A percentile compares a stretch with the other conserved stretches of the same genome.
Evolutionary conservation across 495 filamentous ascomycete genomes (phyloP).

Genomic region (Rhizodiscina lignyota): DNA sequence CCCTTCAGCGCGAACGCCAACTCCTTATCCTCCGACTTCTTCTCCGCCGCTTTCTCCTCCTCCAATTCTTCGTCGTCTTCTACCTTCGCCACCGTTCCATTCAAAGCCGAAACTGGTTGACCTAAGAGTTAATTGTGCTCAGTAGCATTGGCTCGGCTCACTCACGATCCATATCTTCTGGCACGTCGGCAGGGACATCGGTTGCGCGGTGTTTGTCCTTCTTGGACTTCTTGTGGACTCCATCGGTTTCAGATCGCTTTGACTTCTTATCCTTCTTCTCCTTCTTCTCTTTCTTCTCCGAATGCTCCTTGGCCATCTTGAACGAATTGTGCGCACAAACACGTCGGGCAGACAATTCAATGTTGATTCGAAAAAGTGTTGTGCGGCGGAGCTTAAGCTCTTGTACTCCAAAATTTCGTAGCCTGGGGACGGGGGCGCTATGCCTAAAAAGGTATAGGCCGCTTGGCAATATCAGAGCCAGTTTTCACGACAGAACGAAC

Average conservation of each 20-base stretch:
- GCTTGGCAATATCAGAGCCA: no score
- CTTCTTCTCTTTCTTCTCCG: constrained; percentile 30
- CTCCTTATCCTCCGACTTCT: constrained; percentile 8
- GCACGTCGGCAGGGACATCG: constrained; percentile 4
- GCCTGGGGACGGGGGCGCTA: no score
- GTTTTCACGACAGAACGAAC: no score
- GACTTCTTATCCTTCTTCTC: constrained; percentile 71
- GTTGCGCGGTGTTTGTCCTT: constrained; percentile 34
- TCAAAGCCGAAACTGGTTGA: no score
- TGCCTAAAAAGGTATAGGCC: no score
- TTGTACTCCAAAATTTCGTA: no score
- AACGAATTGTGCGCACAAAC: no score
- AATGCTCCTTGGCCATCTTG: constrained; percentile 20
- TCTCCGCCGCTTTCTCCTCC: constrained; percentile 12
- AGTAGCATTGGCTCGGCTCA: constrained; percentile 1
- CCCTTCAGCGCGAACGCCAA: constrained; percentile 33
- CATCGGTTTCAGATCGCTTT: constrained; percentile 60
- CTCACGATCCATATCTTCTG: constrained; percentile 8
- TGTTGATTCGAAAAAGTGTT: no score
- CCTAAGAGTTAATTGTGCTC: no score
- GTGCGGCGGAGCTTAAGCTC: no score
- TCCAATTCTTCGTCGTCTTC: constrained; percentile 16
- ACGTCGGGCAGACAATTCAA: no score
- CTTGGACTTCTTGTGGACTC: constrained; percentile 43
- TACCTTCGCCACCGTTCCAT: constrained; percentile 1